Conservation (phyloP, 2,329 filamentous ascomycete species). For the Epichloe amarillans region DNA sequence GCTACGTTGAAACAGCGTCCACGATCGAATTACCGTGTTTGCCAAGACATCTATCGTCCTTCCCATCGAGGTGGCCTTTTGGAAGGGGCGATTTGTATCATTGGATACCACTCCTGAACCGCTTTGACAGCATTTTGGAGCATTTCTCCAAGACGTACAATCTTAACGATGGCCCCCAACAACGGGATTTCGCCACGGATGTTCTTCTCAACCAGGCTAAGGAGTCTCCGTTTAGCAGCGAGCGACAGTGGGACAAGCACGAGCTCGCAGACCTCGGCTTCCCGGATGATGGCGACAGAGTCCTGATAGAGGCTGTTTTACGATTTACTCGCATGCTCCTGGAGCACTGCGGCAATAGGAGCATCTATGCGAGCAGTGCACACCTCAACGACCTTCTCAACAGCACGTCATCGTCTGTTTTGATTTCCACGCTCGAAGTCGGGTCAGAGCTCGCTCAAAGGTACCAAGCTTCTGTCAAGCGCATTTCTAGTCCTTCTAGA, state of each 20-base stretch:
- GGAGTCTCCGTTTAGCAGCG: constrained; percentile 36
- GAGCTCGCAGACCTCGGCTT: constrained; percentile 49
- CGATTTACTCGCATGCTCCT: constrained; percentile 77
- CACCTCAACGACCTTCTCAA: constrained; percentile 83
- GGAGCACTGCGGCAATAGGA: constrained; percentile 92
- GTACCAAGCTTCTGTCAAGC: constrained; percentile 80
- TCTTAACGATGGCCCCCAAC: constrained; percentile 69
- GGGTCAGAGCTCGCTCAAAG: constrained; percentile 79
- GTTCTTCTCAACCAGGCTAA: constrained; percentile 47
- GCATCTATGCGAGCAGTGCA: constrained; percentile 86
- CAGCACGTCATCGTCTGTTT: constrained; percentile 66
- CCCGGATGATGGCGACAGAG: constrained; percentile 61
- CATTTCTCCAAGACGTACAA: constrained; percentile 69
- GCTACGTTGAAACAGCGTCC: constrained; percentile 62
- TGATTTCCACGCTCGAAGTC: constrained; percentile 67
- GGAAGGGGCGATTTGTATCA: constrained; percentile 93
- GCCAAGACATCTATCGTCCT: constrained; percentile 61
- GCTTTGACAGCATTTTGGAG: constrained; percentile 82
- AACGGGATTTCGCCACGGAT: constrained; percentile 55
- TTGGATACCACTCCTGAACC: constrained; percentile 90
- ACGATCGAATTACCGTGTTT: constrained; percentile 61
- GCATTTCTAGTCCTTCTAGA: constrained; percentile 49
- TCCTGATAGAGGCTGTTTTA: constrained; percentile 67
- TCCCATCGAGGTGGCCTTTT: constrained; percentile 87
- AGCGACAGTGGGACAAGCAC: constrained; percentile 29